Conservation (phyloP, 1,284 basidiomycete genomes). For the Microbotryomycetes sp. region DNA sequence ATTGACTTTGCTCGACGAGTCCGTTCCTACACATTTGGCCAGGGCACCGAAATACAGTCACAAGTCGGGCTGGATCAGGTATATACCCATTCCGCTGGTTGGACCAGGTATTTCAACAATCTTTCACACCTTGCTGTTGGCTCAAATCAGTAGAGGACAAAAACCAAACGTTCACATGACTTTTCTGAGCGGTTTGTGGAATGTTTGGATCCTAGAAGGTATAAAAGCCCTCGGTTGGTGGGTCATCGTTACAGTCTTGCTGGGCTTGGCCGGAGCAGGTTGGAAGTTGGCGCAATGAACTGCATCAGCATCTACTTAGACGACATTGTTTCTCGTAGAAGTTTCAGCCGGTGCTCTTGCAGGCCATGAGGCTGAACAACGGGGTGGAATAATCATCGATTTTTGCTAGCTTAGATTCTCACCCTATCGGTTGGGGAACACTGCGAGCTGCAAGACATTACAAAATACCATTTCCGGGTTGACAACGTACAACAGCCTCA, state of each 20-base stretch:
- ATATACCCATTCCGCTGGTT: constrained; percentile 34
- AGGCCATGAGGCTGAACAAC: too few relatives aligned
- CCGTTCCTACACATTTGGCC: constrained; percentile 24
- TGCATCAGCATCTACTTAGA: too few relatives aligned
- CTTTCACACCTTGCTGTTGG: constrained; percentile 31
- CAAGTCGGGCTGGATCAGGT: constrained; percentile 20
- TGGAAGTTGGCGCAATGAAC: neutral
- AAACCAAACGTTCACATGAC: constrained; percentile 2
- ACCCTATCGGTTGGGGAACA: too few relatives aligned
- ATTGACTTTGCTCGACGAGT: constrained; percentile 29
- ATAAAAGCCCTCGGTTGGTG: neutral
- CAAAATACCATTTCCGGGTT: neutral
- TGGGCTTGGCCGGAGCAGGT: neutral
- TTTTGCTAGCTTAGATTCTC: too few relatives aligned
- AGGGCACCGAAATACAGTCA: constrained; percentile 34
- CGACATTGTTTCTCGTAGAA: too few relatives aligned
- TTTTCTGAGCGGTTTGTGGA: neutral
- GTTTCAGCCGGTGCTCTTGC: too few relatives aligned
- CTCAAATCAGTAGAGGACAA: constrained; percentile 15
- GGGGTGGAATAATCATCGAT: too few relatives aligned
- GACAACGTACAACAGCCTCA: neutral
- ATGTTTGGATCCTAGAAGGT: neutral
- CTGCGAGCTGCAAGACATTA: too few relatives aligned
- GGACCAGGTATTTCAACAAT: constrained; percentile 37
- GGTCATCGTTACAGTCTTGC: neutral